These are phyloP conservation scores for Oenanthe javanica DNA, from an alignment of 140 eudicot genomes.

Conservation along the genomic window DNA sequence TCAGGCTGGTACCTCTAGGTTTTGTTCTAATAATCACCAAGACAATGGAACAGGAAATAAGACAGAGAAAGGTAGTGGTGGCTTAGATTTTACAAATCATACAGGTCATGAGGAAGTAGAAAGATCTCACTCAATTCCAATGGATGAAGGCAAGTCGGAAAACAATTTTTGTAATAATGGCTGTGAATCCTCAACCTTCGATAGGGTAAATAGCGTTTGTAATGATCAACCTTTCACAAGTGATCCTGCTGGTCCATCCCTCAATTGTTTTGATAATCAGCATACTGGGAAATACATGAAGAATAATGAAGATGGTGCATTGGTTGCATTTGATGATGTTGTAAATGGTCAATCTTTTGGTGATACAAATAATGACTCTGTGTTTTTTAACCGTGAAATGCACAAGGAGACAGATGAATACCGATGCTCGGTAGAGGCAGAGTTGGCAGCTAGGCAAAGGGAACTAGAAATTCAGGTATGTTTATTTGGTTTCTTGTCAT, in stretches of 20 bases:
- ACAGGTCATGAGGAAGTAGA: conserved; percentile 3
- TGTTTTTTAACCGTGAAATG: conserved; percentile 13
- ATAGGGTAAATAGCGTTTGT: neutral
- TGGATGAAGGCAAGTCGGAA: neutral
- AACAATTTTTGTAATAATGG: neutral
- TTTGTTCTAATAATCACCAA: conserved; percentile 8
- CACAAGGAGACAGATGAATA: conserved; percentile 12
- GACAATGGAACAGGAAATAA: neutral
- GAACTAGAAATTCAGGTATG: conserved; percentile 11
- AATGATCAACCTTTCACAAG: neutral
- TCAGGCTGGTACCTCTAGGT: conserved; percentile 18
- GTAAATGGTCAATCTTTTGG: neutral
- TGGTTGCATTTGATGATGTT: neutral
- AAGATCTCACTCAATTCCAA: neutral
- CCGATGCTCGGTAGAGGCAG: conserved; percentile 3
- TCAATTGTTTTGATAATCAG: conserved; percentile 10
- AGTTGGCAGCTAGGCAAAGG: conserved; percentile 11
- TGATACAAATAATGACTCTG: neutral
- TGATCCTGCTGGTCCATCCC: conserved; percentile 21
- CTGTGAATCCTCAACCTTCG: neutral
- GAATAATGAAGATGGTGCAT: neutral
- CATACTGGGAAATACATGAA: conserved; percentile 10
- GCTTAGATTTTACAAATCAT: neutral
- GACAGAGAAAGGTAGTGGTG: neutral
- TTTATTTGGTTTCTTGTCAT: neutral